Evolutionary conservation across 2,329 filamentous ascomycete genomes (phyloP), one percentile per base, ranked within the genome.

Genomic region (Sporothrix humicola): DNA sequence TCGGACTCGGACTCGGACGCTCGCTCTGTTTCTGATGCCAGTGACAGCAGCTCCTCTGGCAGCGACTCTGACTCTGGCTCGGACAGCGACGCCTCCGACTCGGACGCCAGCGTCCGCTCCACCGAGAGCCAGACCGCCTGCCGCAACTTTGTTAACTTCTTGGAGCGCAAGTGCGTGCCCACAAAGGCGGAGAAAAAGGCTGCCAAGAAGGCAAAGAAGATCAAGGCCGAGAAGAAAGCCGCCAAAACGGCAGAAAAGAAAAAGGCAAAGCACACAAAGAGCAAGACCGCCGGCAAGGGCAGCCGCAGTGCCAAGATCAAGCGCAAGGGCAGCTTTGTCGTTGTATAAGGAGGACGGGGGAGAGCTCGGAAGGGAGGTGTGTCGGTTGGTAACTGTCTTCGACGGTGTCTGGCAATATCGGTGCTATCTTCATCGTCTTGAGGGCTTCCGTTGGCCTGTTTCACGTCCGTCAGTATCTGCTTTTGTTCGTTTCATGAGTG

Each of bases 261-360:
- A 20, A 17, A 48, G 48, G n/a, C 46, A 13, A 66, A 66, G 12
- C 52, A 68, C 44, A 56, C 12, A 17, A 69, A 72, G 54, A 59
- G 61, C 61, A 72, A 72, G 61, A 48, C 31, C 3, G 52, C 42
- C 37, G 61, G 56, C 20, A 72, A 72, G 61, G 61, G 50, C 52
- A 42, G 59, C 58, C n/a, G 48, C 48, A 68, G 71, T 13, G 59
- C 63, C 63, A 69, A 69, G 52, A 10, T 10, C 69, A 69, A 74
- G 69, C 50, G 73, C 26, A 48, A 50, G 15, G 31, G 31, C 31
- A 58, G 50, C 20, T 74, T 71, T 46, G 66, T 72, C 23, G 48
- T 72, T 1, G 50, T 72, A 37, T 37, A 37, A 37, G 31, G 3
- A 26, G 23, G 23, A 26, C 23, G 23, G 3, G 23, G 23, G 23